Conservation (phyloP, 768 basidiomycete genomes). For the Asterophora parasitica region DNA sequence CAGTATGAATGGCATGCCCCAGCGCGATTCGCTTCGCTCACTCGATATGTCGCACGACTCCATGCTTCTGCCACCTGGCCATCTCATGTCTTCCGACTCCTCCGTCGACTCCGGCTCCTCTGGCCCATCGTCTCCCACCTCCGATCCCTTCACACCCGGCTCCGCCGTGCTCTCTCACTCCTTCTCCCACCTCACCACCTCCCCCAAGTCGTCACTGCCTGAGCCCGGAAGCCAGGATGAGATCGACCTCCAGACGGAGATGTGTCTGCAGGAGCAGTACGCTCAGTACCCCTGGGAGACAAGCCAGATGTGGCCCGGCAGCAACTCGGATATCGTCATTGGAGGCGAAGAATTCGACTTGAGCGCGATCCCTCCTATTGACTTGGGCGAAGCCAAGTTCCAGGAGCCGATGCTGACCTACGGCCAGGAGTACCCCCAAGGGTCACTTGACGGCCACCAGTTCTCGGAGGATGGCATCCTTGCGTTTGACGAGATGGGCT, state of each 20-base stretch:
- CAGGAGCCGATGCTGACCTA: constrained; percentile 28
- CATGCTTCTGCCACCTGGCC: constrained; percentile 36
- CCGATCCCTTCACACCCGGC: constrained; percentile 47
- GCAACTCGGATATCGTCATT: constrained; percentile 32
- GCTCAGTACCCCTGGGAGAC: constrained; percentile 34
- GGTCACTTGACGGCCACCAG: constrained; percentile 22
- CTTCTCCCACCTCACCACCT: constrained; percentile 22
- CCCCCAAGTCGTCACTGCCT: constrained; percentile 16
- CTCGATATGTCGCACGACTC: constrained; percentile 38
- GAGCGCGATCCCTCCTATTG: constrained; percentile 57
- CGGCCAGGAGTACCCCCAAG: constrained; percentile 27
- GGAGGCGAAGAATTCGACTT: constrained; percentile 63
- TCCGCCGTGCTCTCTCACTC: constrained; percentile 26
- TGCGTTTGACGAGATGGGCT: constrained; percentile 39
- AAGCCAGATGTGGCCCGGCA: constrained; percentile 26
- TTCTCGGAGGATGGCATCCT: constrained; percentile 24
- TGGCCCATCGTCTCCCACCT: constrained; percentile 46
- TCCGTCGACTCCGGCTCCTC: constrained; percentile 43
- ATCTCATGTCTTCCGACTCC: constrained; percentile 47
- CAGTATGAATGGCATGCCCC: constrained; percentile 20
- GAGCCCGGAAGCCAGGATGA: constrained; percentile 29
- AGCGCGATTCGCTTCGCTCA: constrained; percentile 30
- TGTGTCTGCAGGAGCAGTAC: constrained; percentile 36
- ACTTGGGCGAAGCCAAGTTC: constrained; percentile 50
- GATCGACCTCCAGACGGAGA: constrained; percentile 33